These are phyloP conservation scores for Clitoria ternatea DNA, from an alignment of 306 rosid species.

Conservation along the genomic window DNA sequence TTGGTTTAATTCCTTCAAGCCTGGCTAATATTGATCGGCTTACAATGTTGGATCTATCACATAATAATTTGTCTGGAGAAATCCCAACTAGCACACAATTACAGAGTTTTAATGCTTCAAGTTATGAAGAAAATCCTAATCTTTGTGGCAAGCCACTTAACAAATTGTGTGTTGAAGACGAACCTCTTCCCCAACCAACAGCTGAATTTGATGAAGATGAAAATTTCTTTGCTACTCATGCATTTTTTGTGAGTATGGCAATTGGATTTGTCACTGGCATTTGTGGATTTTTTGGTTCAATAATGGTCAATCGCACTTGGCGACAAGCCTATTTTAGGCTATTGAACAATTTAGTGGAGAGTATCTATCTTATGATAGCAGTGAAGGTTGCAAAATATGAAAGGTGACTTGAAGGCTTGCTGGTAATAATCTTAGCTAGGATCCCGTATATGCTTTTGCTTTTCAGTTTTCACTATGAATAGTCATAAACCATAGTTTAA, in stretches of 20 bases:
- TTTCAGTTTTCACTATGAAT: too few species aligned
- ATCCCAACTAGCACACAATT: conserved; percentile 12
- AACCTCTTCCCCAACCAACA: background rate
- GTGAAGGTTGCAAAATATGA: background rate
- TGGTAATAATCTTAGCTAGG: background rate
- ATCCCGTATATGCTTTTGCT: too few species aligned
- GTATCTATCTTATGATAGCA: background rate
- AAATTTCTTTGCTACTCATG: background rate
- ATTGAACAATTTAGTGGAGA: background rate
- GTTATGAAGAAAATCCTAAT: background rate
- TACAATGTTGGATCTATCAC: background rate
- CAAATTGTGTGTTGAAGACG: background rate
- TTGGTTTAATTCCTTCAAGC: background rate
- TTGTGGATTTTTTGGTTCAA: too few species aligned
- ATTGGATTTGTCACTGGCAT: background rate
- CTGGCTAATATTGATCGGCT: background rate
- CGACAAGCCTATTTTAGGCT: conserved; percentile 3
- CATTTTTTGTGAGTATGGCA: background rate
- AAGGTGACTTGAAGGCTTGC: background rate
- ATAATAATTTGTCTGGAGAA: background rate
- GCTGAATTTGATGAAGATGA: background rate
- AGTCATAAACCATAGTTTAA: too few species aligned
- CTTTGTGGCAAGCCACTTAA: conserved; percentile 23
- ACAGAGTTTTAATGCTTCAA: background rate
- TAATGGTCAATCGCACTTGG: background rate